Conservation (phyloP, 192 early-diverging fungal genomes). For the Coemansia javaensis region DNA sequence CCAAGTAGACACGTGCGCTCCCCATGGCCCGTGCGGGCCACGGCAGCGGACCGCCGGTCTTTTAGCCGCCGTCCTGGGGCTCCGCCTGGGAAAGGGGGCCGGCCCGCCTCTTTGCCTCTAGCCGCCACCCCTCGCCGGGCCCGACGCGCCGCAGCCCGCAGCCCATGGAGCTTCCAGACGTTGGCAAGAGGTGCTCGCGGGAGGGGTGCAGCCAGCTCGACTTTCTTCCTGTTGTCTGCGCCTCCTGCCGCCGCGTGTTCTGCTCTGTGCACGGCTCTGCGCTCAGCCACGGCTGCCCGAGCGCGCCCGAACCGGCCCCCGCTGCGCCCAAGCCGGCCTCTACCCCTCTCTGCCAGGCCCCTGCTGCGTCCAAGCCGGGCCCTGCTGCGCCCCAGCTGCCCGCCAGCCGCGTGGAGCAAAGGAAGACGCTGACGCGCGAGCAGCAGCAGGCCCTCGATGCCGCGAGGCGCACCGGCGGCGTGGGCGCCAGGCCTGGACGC, state of each 20-base stretch:
- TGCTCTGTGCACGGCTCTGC: conserved; percentile 23
- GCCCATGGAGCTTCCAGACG: conserved; percentile 33
- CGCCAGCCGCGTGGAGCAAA: no score
- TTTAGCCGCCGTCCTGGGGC: no score
- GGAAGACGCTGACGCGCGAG: conserved; percentile 16
- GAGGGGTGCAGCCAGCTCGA: conserved; percentile 27
- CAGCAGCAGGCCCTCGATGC: conserved; percentile 18
- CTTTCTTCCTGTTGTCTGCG: conserved; percentile 27
- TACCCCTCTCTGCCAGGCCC: no score
- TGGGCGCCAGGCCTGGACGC: not conserved
- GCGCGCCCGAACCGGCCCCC: not conserved
- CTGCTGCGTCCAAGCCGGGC: no score
- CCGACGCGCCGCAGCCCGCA: no score
- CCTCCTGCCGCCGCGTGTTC: conserved; percentile 17
- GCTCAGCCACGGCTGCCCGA: conserved; percentile 15
- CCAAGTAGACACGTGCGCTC: not conserved
- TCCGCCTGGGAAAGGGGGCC: no score
- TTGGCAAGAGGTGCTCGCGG: conserved; percentile 27
- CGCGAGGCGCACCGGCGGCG: conserved; percentile 1
- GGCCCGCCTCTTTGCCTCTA: not conserved
- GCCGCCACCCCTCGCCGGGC: no score
- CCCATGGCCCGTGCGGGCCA: no score
- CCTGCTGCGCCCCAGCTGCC: no score
- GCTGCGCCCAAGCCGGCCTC: no score
- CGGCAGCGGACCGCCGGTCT: no score